Evolutionary conservation across 805 yeast genomes (phyloP).

Genomic region (Hagleromyces aurorensis): DNA sequence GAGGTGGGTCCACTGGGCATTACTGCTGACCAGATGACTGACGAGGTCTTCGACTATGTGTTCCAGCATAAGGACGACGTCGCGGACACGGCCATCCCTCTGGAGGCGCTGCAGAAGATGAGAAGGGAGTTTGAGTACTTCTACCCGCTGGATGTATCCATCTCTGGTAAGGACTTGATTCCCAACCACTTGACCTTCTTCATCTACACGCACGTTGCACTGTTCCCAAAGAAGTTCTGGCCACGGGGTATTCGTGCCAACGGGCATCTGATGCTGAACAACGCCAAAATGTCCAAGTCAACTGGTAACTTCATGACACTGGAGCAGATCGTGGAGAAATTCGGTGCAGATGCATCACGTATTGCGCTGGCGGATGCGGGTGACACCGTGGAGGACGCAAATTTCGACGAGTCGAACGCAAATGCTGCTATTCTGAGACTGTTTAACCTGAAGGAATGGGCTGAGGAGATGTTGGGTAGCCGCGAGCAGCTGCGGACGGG

Average conservation of each 20-base stretch:
- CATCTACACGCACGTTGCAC: conserved; percentile 85
- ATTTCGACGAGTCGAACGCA: conserved; percentile 92
- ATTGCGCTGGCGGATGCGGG: conserved; percentile 98
- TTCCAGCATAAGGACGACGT: conserved; percentile 62
- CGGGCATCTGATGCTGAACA: conserved; percentile 91
- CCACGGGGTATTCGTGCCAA: conserved; percentile 90
- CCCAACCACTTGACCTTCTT: conserved; percentile 96
- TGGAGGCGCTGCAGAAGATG: conserved; percentile 56
- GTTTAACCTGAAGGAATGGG: conserved; percentile 90
- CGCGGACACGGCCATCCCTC: conserved; percentile 51
- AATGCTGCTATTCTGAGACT: conserved; percentile 95
- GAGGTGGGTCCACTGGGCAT: conserved; percentile 66
- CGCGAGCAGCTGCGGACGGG: conserved; percentile 48
- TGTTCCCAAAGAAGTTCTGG: conserved; percentile 89
- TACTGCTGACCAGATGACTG: conserved; percentile 78
- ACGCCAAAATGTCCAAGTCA: conserved; percentile 95
- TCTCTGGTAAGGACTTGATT: conserved; percentile 94
- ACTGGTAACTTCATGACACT: conserved; percentile 96
- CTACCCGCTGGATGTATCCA: conserved; percentile 86
- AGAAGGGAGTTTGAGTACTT: conserved; percentile 95
- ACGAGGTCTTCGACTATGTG: conserved; percentile 86
- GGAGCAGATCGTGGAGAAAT: conserved; percentile 74
- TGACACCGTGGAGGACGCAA: conserved; percentile 95
- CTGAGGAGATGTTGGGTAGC: conserved; percentile 61
- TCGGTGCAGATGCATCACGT: conserved; percentile 96